A percentile compares a stretch with the other conserved stretches of the same genome.
Evolutionary conservation across 441 rosid species (phyloP).

Genomic region (Erodium moschatum): DNA sequence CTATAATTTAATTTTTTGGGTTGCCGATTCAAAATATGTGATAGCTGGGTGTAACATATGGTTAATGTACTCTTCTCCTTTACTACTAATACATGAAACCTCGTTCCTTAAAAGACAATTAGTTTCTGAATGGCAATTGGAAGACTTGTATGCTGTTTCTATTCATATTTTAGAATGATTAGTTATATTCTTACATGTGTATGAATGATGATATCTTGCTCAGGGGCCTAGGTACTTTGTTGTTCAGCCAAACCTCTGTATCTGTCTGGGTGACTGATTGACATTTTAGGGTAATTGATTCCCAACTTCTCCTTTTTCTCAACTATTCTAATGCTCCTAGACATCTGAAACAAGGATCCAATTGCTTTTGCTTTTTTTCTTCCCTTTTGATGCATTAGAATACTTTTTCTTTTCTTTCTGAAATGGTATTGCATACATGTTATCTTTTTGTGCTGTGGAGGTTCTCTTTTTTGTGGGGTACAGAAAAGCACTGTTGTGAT

Average conservation of each 20-base stretch:
- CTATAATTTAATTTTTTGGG: neutral
- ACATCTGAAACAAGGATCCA: neutral
- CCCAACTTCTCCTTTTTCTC: neutral
- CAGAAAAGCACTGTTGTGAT: constrained; percentile 19
- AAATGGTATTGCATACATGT: neutral
- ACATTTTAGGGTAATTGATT: neutral
- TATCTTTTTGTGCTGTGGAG: neutral
- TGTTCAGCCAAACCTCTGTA: neutral
- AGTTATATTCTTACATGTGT: no score
- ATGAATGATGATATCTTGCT: no score
- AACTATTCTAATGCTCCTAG: neutral
- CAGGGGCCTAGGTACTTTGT: no score
- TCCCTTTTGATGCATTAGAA: neutral
- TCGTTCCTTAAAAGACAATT: neutral
- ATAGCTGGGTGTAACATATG: no score
- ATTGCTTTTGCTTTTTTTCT: neutral
- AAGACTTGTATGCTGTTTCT: neutral
- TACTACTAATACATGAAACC: neutral
- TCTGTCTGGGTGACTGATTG: neutral
- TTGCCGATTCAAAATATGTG: neutral
- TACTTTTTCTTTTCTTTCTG: neutral
- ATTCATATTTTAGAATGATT: no score
- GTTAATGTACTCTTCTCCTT: neutral
- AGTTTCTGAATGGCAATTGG: neutral
- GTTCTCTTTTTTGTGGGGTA: constrained; percentile 23